Evolutionary conservation across 2,329 filamentous ascomycete genomes (phyloP), one percentile per base, ranked within the genome.

Genomic region (Blastomyces silverae): DNA sequence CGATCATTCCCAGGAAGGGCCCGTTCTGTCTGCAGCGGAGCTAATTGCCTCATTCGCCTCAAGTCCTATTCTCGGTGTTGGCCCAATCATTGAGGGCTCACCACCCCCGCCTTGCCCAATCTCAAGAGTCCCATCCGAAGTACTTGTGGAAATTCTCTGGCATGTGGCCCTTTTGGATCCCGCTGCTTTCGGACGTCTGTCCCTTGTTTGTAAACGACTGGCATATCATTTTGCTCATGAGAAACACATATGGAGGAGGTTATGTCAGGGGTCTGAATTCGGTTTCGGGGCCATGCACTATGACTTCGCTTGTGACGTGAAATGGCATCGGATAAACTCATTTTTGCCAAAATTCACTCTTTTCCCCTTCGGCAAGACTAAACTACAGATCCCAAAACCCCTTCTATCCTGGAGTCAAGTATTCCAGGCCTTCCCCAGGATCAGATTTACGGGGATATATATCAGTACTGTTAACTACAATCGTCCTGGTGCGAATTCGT

Each of bases 391-490:
- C 1, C 77, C 77, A 0, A 69, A 69, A 37, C 72, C 77, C 0
- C 67, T 78, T 74, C 87, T 44, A 70, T 82, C 66, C 81, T 89
- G 83, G 81, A 80, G 72, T 76, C 85, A 67, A 63, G 90, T 96
- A 80, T 96, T 96, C 79, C 90, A 89, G 50, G 80, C 82, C 5
- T 89, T 92, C 17, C 93, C 94, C 2, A 88, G 94, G 55, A 84
- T 97, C 66, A 90, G 94, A 65, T 99, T 96, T 81, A 94, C 94
- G 72, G 94, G 94, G 34, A 89, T 91, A 77, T 99, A 99, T 79
- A 97, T 99, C 76, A 91, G 87, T 76, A 97, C 93, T 0, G 92
- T 96, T 66, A 97, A 97, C 79, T 99, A 99, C 78, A 87, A 91
- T 61, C 89, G 94, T 31, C 81, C 91, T 0, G 94, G 94, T 42